Evolutionary conservation across 1,139 yeast species (phyloP).

Genomic region (Debaryomycetaceae sp.): DNA sequence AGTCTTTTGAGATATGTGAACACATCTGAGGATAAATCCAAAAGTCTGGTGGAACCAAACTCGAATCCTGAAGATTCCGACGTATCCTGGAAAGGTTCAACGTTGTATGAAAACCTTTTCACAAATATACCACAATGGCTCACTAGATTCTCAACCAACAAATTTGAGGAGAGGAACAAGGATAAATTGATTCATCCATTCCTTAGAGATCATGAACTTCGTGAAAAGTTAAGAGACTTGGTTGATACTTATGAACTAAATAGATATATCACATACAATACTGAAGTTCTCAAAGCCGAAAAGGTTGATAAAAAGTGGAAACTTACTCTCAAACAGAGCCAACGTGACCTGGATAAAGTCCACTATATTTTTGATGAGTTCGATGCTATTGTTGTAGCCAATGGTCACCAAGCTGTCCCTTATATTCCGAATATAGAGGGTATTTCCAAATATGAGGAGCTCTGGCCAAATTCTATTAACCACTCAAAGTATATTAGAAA

Average conservation of each 20-base stretch:
- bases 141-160: conserved; percentile 5
- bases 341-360: conserved; percentile 6
- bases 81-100: conserved; percentile 5
- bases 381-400: conserved; percentile 57
- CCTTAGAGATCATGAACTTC: conserved; percentile 3
- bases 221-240: conserved; percentile 1
- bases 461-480: conserved; percentile 37
- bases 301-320: conserved; percentile 1
- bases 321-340: conserved; percentile 18
- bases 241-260: conserved; percentile 3
- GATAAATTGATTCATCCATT: conserved; percentile 6
- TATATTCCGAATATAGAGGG: conserved; percentile 52
- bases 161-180: conserved; percentile 2
- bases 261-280: conserved; percentile 26
- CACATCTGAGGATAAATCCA: not conserved
- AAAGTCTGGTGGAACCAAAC: not conserved
- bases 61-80: not conserved
- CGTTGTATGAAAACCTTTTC: conserved; percentile 4
- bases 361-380: conserved; percentile 20
- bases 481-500: conserved; percentile 41
- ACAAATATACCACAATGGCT: conserved; percentile 6
- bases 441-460: conserved; percentile 38
- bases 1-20: not conserved
- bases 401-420: conserved; percentile 59
- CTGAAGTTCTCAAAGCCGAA: conserved; percentile 21